Evolutionary conservation across 1,284 basidiomycete genomes (phyloP), one percentile per base, ranked within the genome.

Genomic region (Golubevia pallescens): DNA sequence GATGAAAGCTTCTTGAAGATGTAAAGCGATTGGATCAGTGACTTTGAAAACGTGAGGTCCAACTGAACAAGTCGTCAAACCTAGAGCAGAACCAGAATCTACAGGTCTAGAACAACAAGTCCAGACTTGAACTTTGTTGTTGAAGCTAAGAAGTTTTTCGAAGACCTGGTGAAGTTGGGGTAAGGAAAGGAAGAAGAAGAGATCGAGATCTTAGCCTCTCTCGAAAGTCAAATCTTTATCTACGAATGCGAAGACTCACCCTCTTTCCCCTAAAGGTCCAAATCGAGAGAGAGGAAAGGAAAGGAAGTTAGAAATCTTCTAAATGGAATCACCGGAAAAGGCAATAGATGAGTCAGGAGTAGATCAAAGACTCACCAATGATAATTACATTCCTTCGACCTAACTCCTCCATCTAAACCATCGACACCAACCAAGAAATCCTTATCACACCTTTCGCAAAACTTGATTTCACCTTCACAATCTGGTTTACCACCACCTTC

Each of bases 41-140:
- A 80, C 78, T 51, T 81, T 81, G 70, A 80, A 84, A 2, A 82
- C 80, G 65, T 84, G 81, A 2, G 80, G 80, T 4, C 78, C 79
- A 8, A 69, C 69, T 1, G 74, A 71, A 60, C 78, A 80, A 32
- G 75, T 70, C 51, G 71, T 71, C 38, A 77, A 71, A 23, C 74
- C 75, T 0, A 74, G 65, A 23, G 53, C 53, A 7, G 62, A 32
- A 23, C n/a, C 60, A n/a, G 61, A 60, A 51, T 78, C 80, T 1
- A 77, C 75, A 21, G 65, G 59, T 62, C 72, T 70, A 34, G 62
- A 71, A 59, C 81, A 84, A 67, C 81, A 84, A 5, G 66, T 73
- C 80, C 80, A 84, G 1, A 74, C 58, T 38, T 68, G 71, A 13
- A 73, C 65, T 20, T 71, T 66, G n/a, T 70, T 68, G 28, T 28